Percentiles rank a stretch among this genome's conserved stretches.
These are phyloP conservation scores for Neurospora terricola DNA, from an alignment of 495 filamentous ascomycete genomes.

Conservation along the genomic window DNA sequence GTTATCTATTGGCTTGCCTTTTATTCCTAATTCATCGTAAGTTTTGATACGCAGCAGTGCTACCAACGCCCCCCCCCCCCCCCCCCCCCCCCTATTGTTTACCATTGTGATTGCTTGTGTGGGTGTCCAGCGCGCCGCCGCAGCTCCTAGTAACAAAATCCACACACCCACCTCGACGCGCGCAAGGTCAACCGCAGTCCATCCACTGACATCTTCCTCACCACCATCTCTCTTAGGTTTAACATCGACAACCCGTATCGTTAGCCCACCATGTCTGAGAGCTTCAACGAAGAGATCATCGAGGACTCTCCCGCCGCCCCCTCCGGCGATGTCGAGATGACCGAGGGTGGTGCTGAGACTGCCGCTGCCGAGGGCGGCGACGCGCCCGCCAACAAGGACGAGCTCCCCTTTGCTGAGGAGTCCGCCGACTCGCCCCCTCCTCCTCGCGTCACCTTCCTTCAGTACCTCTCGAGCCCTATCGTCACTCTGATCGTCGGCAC, in stretches of 20 bases:
- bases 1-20: not conserved
- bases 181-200: not conserved
- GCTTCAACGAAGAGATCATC: slow-evolving; percentile 25
- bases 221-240: not conserved
- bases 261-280: slow-evolving; percentile 27
- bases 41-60: not conserved
- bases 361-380: slow-evolving; percentile 8
- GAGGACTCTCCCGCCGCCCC: slow-evolving; percentile 26
- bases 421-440: slow-evolving; percentile 23
- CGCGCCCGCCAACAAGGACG: slow-evolving; percentile 14
- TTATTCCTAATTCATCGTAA: not conserved
- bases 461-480: slow-evolving; percentile 68
- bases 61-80: no score
- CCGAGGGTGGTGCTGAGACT: slow-evolving; percentile 16
- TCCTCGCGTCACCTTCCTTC: slow-evolving; percentile 35
- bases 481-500: slow-evolving; percentile 66
- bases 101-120: not conserved
- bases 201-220: not conserved
- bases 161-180: not conserved
- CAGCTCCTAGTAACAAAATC: not conserved
- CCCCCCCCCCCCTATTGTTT: not conserved
- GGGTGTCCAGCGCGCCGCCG: not conserved
- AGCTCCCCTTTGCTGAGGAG: slow-evolving; percentile 34
- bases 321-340: slow-evolving; percentile 42
- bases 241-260: not conserved